phyloP scores from a whole-genome alignment of 139 green algal genomes.

The Raphidocelis subcapitata region DNA sequence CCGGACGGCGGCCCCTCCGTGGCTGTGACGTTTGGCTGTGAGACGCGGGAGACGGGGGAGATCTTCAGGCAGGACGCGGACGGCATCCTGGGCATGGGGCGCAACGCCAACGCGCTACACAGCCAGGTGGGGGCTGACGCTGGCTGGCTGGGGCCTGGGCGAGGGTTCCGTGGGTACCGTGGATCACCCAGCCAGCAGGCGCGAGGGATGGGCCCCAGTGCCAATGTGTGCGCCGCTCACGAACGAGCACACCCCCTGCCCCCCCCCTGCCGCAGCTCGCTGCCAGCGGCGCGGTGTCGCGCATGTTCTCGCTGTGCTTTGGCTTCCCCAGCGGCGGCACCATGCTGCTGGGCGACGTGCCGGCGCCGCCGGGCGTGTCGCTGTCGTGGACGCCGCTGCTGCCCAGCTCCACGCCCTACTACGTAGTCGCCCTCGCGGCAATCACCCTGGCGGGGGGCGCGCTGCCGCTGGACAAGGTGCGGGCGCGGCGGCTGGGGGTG shows the following conservation, averaged over 20 bases:
- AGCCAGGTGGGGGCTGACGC: slow-evolving; percentile 56
- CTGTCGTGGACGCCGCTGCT: slow-evolving; percentile 70
- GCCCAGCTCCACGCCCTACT: slow-evolving; percentile 67
- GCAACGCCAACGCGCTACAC: slow-evolving; percentile 70
- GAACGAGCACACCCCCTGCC: too few relatives aligned
- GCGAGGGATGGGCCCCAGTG: too few relatives aligned
- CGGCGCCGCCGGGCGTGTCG: slow-evolving; percentile 10
- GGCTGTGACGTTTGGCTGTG: slow-evolving; percentile 77
- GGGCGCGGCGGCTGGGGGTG: too few relatives aligned
- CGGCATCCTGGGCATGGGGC: slow-evolving; percentile 90
- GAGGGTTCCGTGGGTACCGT: too few relatives aligned
- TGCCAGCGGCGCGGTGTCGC: slow-evolving; percentile 57
- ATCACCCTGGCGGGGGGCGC: slow-evolving; percentile 58
- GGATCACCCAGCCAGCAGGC: too few relatives aligned
- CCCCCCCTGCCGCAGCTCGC: slow-evolving; percentile 63
- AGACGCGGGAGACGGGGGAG: slow-evolving; percentile 84
- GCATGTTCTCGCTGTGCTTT: slow-evolving; percentile 90
- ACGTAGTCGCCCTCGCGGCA: slow-evolving; percentile 66
- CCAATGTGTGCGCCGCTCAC: too few relatives aligned
- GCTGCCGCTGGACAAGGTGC: slow-evolving; percentile 44
- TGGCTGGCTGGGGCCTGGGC: too few relatives aligned
- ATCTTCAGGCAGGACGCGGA: slow-evolving; percentile 91
- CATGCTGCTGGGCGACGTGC: slow-evolving; percentile 48
- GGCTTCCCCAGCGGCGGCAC: slow-evolving; percentile 55
- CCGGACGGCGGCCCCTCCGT: slow-evolving; percentile 25